Percentiles rank a stretch among this genome's conserved stretches.
Conservation (phyloP, 2,329 filamentous ascomycete genomes). For the Fusarium paranaense region DNA sequence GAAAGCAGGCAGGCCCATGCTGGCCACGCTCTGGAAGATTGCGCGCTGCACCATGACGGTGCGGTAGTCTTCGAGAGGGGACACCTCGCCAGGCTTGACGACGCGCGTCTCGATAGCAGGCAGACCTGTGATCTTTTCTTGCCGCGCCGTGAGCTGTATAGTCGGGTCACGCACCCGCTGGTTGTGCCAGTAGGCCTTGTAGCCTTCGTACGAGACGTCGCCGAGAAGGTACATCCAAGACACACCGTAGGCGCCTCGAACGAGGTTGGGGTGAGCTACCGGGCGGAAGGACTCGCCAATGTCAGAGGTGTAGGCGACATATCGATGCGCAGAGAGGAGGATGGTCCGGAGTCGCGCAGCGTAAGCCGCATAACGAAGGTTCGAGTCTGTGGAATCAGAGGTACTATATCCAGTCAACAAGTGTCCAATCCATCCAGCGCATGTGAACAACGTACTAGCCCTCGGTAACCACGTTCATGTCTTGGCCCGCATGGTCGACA, state of each 20-base stretch:
- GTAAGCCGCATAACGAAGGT: slow-evolving; percentile 92
- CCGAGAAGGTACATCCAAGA: slow-evolving; percentile 94
- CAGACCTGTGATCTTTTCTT: slow-evolving; percentile 62
- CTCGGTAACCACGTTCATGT: slow-evolving; percentile 82
- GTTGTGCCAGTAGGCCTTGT: slow-evolving; percentile 93
- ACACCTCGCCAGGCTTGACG: slow-evolving; percentile 57
- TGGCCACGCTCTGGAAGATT: slow-evolving; percentile 90
- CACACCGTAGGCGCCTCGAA: slow-evolving; percentile 86
- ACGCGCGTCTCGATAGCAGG: slow-evolving; percentile 47
- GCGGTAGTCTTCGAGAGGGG: slow-evolving; percentile 88
- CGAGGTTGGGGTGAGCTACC: slow-evolving; percentile 85
- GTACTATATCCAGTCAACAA: slow-evolving; percentile 44
- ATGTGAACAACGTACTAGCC: slow-evolving; percentile 72
- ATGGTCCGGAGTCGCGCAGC: slow-evolving; percentile 87
- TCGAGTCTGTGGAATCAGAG: slow-evolving; percentile 84
- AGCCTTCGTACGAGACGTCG: slow-evolving; percentile 92
- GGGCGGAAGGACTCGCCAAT: slow-evolving; percentile 97
- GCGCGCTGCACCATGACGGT: slow-evolving; percentile 92
- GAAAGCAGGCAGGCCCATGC: slow-evolving; percentile 93
- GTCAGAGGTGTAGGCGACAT: slow-evolving; percentile 96
- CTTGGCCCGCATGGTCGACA: slow-evolving; percentile 66
- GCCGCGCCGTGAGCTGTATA: slow-evolving; percentile 63
- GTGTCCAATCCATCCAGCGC: neutral
- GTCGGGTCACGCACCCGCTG: slow-evolving; percentile 79
- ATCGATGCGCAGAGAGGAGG: slow-evolving; percentile 89